Evolutionary conservation across 345 rosid species (phyloP).

Genomic region (Populus ilicifolia): DNA sequence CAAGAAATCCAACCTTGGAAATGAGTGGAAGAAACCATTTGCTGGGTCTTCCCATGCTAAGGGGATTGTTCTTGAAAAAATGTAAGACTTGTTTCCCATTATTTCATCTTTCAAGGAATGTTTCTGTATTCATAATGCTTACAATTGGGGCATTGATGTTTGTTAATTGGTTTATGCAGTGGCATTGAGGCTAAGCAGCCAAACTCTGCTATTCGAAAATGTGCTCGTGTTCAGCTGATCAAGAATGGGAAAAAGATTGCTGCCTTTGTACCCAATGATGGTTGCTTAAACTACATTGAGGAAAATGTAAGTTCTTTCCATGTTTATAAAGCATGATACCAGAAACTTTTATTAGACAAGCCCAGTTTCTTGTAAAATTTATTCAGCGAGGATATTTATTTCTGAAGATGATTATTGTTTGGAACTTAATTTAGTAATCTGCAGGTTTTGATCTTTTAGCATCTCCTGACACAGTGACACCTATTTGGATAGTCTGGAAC

Average conservation of each 20-base stretch:
- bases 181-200: constrained; percentile 99
- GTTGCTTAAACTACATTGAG: constrained; percentile 92
- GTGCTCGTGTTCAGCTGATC: constrained; percentile 91
- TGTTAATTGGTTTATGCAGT: constrained; percentile 39
- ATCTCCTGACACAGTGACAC: background rate
- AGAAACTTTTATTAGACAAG: background rate
- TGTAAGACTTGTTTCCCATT: constrained; percentile 22
- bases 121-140: background rate
- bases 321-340: background rate
- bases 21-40: constrained; percentile 87
- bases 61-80: constrained; percentile 68
- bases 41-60: constrained; percentile 71
- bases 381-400: background rate
- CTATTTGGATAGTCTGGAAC: background rate
- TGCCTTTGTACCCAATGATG: constrained; percentile 93
- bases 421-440: background rate
- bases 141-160: background rate
- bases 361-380: no score
- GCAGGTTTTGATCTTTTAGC: background rate
- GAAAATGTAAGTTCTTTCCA: constrained; percentile 55
- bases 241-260: constrained; percentile 96
- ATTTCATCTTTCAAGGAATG: background rate
- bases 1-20: constrained; percentile 82
- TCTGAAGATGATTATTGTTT: background rate
- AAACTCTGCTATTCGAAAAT: constrained; percentile 93